Evolutionary conservation across 2,329 filamentous ascomycete species (phyloP).

Genomic region (Epichloe gansuensis): DNA sequence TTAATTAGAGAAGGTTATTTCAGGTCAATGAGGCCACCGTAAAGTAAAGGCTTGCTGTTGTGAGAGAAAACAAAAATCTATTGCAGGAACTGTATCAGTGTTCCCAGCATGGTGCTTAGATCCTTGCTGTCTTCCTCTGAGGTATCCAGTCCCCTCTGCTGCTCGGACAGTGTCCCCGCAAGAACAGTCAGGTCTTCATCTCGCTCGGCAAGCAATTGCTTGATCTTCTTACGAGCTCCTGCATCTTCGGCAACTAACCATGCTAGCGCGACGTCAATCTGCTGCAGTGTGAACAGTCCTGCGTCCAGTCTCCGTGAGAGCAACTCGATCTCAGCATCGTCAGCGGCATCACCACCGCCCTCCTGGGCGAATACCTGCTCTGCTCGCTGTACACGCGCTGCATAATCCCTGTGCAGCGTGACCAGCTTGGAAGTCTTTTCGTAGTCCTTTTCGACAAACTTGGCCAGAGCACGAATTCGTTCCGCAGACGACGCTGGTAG

Average conservation of each 20-base stretch:
- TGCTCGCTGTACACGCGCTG: slow-evolving; percentile 42
- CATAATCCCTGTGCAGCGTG: slow-evolving; percentile 58
- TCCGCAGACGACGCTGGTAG: slow-evolving; percentile 65
- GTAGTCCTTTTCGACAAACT: slow-evolving; percentile 92
- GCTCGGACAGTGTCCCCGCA: slow-evolving; percentile 52
- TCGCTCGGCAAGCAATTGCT: slow-evolving; percentile 49
- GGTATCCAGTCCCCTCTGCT: slow-evolving; percentile 39
- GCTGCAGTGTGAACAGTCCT: slow-evolving; percentile 72
- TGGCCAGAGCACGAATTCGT: slow-evolving; percentile 75
- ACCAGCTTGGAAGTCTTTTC: slow-evolving; percentile 68
- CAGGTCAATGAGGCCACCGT: too few species aligned
- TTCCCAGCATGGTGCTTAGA: slow-evolving; percentile 40
- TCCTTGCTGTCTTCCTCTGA: slow-evolving; percentile 47
- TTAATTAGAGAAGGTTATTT: too few species aligned
- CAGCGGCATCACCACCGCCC: slow-evolving; percentile 14
- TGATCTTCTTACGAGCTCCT: slow-evolving; percentile 55
- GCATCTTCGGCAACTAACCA: slow-evolving; percentile 87
- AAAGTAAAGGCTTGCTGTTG: not conserved
- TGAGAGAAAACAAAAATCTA: slow-evolving; percentile 9
- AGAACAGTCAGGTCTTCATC: slow-evolving; percentile 54
- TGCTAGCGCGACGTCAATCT: slow-evolving; percentile 70
- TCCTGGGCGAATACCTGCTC: slow-evolving; percentile 34
- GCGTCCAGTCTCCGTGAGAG: slow-evolving; percentile 66
- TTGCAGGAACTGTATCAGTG: slow-evolving; percentile 37
- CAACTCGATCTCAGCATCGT: slow-evolving; percentile 56